A percentile compares a stretch with the other conserved stretches of the same genome.
phyloP scores from a whole-genome alignment of 2,329 filamentous ascomycete species.

The Clarireedia paspali region DNA sequence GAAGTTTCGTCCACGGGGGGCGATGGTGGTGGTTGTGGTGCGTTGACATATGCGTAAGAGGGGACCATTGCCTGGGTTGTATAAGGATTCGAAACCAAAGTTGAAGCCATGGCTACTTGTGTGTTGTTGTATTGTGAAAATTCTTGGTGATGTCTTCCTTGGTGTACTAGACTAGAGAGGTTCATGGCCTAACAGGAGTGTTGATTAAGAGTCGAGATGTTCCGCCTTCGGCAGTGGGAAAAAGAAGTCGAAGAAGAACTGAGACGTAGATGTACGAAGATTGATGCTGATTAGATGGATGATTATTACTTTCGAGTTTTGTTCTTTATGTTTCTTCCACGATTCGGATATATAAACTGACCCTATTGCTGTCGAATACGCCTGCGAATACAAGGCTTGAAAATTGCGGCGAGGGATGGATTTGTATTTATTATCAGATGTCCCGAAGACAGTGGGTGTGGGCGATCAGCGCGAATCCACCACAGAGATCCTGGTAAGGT shows the following conservation, averaged over 20 bases:
- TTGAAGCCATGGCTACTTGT: conserved; percentile 35
- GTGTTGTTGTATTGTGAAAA: conserved; percentile 27
- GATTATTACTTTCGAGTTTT: conserved; percentile 21
- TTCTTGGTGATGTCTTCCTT: conserved; percentile 25
- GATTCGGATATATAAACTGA: conserved; percentile 3
- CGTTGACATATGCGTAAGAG: conserved; percentile 39
- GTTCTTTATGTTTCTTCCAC: conserved; percentile 29
- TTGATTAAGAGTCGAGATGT: not conserved
- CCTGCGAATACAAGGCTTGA: conserved; percentile 26
- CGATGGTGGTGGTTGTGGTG: conserved; percentile 61
- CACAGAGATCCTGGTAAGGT: conserved; percentile 38
- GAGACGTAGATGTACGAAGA: not conserved
- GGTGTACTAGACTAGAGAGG: conserved; percentile 30
- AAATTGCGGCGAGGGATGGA: conserved; percentile 34
- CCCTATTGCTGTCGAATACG: conserved; percentile 19
- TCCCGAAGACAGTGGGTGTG: conserved; percentile 40
- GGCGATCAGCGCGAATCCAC: conserved; percentile 44
- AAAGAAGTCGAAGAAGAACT: not conserved
- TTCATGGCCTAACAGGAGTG: conserved; percentile 25
- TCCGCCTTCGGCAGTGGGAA: not conserved
- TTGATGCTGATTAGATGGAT: conserved; percentile 16
- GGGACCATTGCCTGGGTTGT: conserved; percentile 38
- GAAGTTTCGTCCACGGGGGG: conserved; percentile 65
- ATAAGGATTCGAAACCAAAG: conserved; percentile 38
- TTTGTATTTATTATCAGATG: conserved; percentile 40